Base-by-base conservation (phyloP, 208 protist species). In the Trypanosoma rangeli region DNA sequence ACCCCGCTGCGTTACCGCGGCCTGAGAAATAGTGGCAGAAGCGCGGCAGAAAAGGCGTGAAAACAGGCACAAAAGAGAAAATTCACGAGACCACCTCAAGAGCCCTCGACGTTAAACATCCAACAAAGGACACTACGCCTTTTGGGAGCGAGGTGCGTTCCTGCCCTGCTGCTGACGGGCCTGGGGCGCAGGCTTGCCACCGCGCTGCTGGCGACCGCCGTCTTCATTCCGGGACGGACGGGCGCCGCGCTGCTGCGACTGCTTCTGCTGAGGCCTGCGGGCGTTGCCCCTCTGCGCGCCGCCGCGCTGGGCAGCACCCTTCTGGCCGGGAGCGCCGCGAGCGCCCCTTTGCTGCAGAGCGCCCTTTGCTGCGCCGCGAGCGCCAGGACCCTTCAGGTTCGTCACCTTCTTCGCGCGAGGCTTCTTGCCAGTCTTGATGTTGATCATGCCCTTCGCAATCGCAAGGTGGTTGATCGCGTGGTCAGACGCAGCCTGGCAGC, bases 381-480 rank as follows among this genome's bases (percentile, higher is more conserved):
- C 73, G 15, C 74, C 71, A 18, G 71, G 70, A 53, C 70, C 79
- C 76, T 78, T 83, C 54, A 49, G 76, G 22, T 20, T 55, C 80
- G 85, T 82, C 39, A 39, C 35, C 74, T 78, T 82, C 53, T 81
- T 82, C 73, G 65, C 73, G 68, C 84, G 85, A 72, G 84, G 86
- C 79, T 86, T 87, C 83, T 92, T 90, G 72, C 80, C 89, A 58
- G 78, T 86, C 85, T 91, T 90, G 83, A 93, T 92, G 83, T 85
- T 86, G 64, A 97, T 73, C 29, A 97, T 86, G 66, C 87, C 83
- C 78, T 80, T 78, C 65, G 76, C 75, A 61, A 97, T 88, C 70
- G 84, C 82, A 49, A 99, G 88, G 82, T 97, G 90, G 94, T 98
- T 98, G 73, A 99, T 85, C 50, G 97, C 87, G 73, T 89, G 92